These are phyloP conservation scores for Suillus decipiens DNA, from an alignment of 768 basidiomycete genomes.

Conservation along the genomic window DNA sequence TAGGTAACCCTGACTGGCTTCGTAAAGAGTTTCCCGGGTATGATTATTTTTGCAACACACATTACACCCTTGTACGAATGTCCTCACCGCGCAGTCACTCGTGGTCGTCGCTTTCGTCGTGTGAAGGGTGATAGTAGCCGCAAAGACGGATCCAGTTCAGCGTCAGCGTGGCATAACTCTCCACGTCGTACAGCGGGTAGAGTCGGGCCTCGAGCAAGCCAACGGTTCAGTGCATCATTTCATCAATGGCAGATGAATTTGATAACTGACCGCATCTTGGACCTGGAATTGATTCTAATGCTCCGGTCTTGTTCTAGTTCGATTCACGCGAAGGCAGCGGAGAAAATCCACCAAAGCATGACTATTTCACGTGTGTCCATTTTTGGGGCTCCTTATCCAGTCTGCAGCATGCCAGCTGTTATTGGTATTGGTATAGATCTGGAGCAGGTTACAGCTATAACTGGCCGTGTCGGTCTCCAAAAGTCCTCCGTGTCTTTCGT, in stretches of 20 bases:
- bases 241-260: not conserved
- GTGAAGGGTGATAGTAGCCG: too few species aligned
- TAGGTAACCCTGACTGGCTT: not conserved
- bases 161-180: not conserved
- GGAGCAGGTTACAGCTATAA: slow-evolving; percentile 13
- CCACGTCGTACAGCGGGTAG: not conserved
- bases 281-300: not conserved
- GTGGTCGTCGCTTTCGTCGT: not conserved
- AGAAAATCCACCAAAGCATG: not conserved
- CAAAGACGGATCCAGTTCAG: not conserved
- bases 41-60: not conserved
- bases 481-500: slow-evolving; percentile 20
- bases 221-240: not conserved
- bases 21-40: too few species aligned
- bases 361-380: slow-evolving; percentile 9
- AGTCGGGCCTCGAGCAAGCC: too few species aligned
- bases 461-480: slow-evolving; percentile 1
- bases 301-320: slow-evolving; percentile 4
- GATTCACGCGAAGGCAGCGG: slow-evolving; percentile 11
- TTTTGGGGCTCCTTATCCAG: slow-evolving; percentile 14
- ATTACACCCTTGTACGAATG: not conserved
- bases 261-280: not conserved
- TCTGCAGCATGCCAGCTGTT: slow-evolving; percentile 2
- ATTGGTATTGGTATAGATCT: slow-evolving; percentile 15
- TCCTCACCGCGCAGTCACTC: not conserved